Evolutionary conservation across 2,329 filamentous ascomycete species (phyloP), one percentile per base, ranked within the genome.

Genomic region (Lizonia empirigonia): DNA sequence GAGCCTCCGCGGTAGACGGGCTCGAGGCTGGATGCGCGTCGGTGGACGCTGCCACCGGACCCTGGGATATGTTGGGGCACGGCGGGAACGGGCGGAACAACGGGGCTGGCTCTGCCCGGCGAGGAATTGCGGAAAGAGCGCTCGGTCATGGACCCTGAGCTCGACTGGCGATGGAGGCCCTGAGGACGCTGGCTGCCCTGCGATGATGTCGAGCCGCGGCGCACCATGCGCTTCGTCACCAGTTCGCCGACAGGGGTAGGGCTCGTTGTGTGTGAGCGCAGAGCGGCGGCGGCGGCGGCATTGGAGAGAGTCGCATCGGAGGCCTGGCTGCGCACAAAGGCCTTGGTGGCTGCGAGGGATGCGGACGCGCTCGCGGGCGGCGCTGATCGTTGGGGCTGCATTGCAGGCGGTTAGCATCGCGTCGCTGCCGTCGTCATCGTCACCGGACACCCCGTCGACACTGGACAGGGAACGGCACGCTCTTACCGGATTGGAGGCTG

Each of bases 131-230:
- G 85, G 73, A 97, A 96, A 1, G 91, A 92, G 50, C 93, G 85
- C 70, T 93, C 89, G 23, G 85, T 87, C 92, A 97, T 96, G 40
- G 91, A 96, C 18, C 85, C 82, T 22, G 83, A 83, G 74, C 92
- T 86, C 81, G 54, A 92, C 76, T 44, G 71, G 55, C 73, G 57
- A 55, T 68, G 77, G 76, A 74, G 48, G 8, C 48, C 49, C 48
- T 70, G 72, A 5, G 56, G 74, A 53, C 69, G 69, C 45, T 64
- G 72, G 59, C 72, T 76, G 52, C 76, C 76, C 38, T 83, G 78
- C 4, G 90, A 93, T 1, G 89, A 89, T 33, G 83, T 75, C 1
- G 91, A 96, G 42, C 81, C 81, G 72, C 91, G 85, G 63, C 90
- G 85, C 53, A 85, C 73, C 68, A 88, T 92, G 68, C 92, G 88